Percentiles rank a stretch among this genome's conserved stretches.
Conservation (phyloP, 2,329 filamentous ascomycete species). For the Colletotrichum trifolii region DNA sequence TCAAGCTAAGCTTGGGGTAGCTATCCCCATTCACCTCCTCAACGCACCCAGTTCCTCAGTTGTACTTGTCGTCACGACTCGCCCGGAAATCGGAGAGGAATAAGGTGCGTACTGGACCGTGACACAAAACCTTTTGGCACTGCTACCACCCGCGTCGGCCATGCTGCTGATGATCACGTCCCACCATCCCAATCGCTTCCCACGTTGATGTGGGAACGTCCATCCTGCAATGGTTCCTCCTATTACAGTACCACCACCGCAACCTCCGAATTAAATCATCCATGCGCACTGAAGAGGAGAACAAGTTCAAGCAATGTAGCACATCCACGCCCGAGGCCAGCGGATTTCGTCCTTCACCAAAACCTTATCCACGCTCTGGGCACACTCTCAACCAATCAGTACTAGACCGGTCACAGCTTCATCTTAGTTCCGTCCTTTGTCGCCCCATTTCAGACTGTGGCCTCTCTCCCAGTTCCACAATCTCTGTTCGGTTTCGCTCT, state of each 20-base stretch:
- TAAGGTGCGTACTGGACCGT: constrained; percentile 1
- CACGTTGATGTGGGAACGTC: background rate
- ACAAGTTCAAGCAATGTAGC: background rate
- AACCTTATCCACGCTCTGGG: constrained; percentile 29
- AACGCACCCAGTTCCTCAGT: constrained; percentile 7
- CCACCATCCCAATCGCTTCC: too few relatives aligned
- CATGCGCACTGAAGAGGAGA: background rate
- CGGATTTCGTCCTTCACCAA: constrained; percentile 10
- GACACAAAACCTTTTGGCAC: background rate
- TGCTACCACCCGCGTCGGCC: too few relatives aligned
- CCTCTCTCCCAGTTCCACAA: background rate
- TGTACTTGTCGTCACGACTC: too few relatives aligned
- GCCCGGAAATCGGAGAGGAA: background rate
- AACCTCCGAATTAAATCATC: background rate
- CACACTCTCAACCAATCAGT: background rate
- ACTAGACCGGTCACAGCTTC: constrained; percentile 5
- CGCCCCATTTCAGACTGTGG: constrained; percentile 4
- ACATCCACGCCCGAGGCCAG: constrained; percentile 6
- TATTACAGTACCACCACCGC: background rate
- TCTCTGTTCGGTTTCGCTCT: constrained; percentile 2
- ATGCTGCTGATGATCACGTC: too few relatives aligned
- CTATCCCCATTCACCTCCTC: background rate
- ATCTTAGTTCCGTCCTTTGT: constrained; percentile 11
- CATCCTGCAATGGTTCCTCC: background rate
- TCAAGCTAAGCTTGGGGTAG: background rate